A percentile compares a stretch with the other conserved stretches of the same genome.
phyloP scores from a whole-genome alignment of 306 rosid species.

The Trifolium repens region DNA sequence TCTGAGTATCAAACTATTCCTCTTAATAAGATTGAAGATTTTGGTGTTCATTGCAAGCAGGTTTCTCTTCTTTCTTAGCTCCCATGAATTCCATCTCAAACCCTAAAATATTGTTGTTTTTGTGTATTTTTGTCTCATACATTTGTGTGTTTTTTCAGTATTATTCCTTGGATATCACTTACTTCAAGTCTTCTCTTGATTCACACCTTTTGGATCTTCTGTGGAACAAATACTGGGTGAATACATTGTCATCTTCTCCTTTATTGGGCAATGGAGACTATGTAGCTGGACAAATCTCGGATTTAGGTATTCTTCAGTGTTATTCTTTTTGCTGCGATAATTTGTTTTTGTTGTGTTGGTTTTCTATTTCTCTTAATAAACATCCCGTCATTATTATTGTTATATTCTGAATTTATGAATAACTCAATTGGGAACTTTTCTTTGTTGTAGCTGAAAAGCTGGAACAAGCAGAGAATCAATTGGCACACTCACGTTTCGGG shows the following conservation, averaged over 20 bases:
- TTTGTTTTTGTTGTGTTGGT: constrained; percentile 7
- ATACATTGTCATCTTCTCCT: constrained; percentile 92
- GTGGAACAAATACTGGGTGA: constrained; percentile 97
- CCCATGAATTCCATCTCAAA: not conserved
- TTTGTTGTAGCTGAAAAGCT: constrained; percentile 85
- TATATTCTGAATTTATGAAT: constrained; percentile 26
- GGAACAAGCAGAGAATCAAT: constrained; percentile 92
- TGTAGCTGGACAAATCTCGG: constrained; percentile 95
- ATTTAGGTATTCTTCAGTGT: constrained; percentile 65
- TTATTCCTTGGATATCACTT: constrained; percentile 90
- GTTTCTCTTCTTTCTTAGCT: constrained; percentile 45
- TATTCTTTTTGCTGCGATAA: not conserved
- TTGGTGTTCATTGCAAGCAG: constrained; percentile 99
- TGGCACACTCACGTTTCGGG: constrained; percentile 91
- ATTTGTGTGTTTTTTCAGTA: constrained; percentile 65
- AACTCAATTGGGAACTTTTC: constrained; percentile 24
- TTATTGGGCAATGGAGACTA: constrained; percentile 92
- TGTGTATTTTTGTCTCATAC: constrained; percentile 11
- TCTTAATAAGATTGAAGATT: constrained; percentile 92
- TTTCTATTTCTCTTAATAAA: not conserved
- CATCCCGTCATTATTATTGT: not conserved
- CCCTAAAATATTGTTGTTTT: not conserved
- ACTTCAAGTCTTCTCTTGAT: constrained; percentile 93
- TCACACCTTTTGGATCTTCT: constrained; percentile 91
- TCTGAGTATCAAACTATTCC: constrained; percentile 98